A percentile compares a stretch with the other conserved stretches of the same genome.
phyloP scores from a whole-genome alignment of 2,329 filamentous ascomycete species.

The Aspergillus fischeri region DNA sequence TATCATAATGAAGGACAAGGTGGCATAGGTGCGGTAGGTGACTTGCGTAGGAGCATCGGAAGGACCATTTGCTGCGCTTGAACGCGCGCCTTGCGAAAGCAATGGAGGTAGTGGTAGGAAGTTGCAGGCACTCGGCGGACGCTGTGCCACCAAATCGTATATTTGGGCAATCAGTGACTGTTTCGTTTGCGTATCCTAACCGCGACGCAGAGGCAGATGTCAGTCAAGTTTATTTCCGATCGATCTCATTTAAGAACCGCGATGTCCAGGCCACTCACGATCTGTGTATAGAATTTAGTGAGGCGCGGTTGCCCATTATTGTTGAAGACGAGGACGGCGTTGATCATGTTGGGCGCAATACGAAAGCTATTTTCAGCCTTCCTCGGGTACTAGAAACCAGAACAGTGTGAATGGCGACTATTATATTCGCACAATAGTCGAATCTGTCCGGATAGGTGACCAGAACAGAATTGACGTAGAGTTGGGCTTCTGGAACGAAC shows the following conservation, averaged over 20 bases:
- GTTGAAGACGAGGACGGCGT: constrained; percentile 97
- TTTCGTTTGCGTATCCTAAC: constrained; percentile 90
- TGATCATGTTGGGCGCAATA: constrained; percentile 69
- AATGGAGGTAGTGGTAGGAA: constrained; percentile 78
- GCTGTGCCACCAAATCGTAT: constrained; percentile 90
- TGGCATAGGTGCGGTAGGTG: constrained; percentile 97
- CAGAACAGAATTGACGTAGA: background rate
- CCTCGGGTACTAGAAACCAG: background rate
- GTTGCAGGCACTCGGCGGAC: constrained; percentile 89
- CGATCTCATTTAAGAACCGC: background rate
- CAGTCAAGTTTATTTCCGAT: background rate
- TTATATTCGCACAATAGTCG: background rate
- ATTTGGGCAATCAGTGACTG: constrained; percentile 96
- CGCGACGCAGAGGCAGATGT: background rate
- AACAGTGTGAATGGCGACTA: background rate
- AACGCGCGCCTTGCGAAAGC: constrained; percentile 50
- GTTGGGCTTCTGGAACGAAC: background rate
- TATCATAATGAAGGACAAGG: constrained; percentile 97
- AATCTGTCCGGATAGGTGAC: background rate
- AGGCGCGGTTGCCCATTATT: constrained; percentile 94
- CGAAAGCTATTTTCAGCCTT: background rate
- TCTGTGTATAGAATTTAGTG: constrained; percentile 97
- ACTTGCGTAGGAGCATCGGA: constrained; percentile 92
- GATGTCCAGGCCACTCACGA: constrained; percentile 52
- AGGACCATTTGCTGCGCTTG: constrained; percentile 51